Evolutionary conservation across 306 rosid species (phyloP).

Genomic region (Arachis hypogaea): DNA sequence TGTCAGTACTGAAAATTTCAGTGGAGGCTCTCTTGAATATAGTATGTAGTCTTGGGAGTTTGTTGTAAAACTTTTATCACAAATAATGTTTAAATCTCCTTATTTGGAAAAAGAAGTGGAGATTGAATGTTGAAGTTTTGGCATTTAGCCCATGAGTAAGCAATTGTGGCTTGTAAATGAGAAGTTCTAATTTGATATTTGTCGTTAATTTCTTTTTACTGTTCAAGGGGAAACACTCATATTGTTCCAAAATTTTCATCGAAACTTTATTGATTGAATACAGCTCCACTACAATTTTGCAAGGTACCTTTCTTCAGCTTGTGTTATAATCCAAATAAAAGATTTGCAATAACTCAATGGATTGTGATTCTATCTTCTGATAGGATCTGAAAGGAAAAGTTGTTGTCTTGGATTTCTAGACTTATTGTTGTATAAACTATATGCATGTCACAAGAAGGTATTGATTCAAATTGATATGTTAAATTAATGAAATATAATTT

Average conservation of each 20-base stretch:
- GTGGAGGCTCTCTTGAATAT: slow-evolving; percentile 78
- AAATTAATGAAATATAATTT: slow-evolving; percentile 14
- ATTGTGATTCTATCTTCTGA: slow-evolving; percentile 37
- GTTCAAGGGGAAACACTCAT: too few species aligned
- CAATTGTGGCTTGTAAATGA: too few species aligned
- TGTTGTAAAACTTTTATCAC: slow-evolving; percentile 45
- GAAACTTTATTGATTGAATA: too few species aligned
- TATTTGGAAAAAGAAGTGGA: slow-evolving; percentile 15
- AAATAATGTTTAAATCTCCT: background rate
- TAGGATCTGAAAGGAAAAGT: slow-evolving; percentile 97
- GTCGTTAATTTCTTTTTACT: too few species aligned
- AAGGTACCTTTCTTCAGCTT: too few species aligned
- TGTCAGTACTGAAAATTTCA: slow-evolving; percentile 22
- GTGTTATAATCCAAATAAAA: background rate
- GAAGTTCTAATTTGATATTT: too few species aligned
- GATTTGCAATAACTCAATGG: slow-evolving; percentile 30
- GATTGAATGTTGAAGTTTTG: slow-evolving; percentile 30
- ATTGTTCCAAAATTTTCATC: too few species aligned
- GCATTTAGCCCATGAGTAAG: background rate
- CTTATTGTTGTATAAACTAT: slow-evolving; percentile 93
- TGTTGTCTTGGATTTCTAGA: slow-evolving; percentile 93
- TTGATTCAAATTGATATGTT: slow-evolving; percentile 7
- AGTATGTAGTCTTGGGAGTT: slow-evolving; percentile 85
- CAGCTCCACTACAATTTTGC: too few species aligned
- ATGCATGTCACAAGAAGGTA: slow-evolving; percentile 96